Base-by-base conservation (phyloP, 1,284 basidiomycete genomes). In the Pulveroboletus sp. region DNA sequence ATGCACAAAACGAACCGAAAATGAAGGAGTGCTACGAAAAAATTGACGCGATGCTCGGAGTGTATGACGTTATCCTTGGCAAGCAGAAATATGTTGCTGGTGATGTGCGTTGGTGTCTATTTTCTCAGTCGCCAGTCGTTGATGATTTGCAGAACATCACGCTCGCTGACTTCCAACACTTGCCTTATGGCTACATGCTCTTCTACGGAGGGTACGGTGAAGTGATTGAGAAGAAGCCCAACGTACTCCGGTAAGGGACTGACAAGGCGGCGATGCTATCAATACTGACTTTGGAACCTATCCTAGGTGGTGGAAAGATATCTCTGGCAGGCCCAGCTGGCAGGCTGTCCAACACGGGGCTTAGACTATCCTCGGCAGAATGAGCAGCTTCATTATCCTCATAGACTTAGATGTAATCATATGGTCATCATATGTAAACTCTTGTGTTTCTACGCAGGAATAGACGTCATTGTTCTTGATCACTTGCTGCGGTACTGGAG, bases 61-160 rank as follows among this genome's bases (percentile, higher is more conserved):
- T 65, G 3, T 82, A 82, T 61, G 75, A 82, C 26, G 41, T 47
- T 10, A 76, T 83, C 47, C 72, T 83, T 16, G 55, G 68, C 50
- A 80, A 77, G 65, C 73, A 76, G 53, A 76, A 74, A 51, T 82
- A 78, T 57, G 53, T 82, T 15, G 81, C 75, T 35, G 82, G 82
- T 1, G 69, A 81, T 24, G 24, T 24, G 24, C 24, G 24, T 24
- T 24, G 24, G 24, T 24, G 24, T 24, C 24, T 24, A 24, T 24
- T 24, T 24, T 24, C 24, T 24, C 24, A 24, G 24, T 24, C 24
- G 24, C 24, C 24, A 24, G 24, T 24, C 24, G 24, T 24, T 24
- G 4, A 24, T 24, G 24, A 24, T 24, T 24, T 24, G 24, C 24
- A 24, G 24, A 24, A 24, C 24, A 24, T 24, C 24, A 24, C 24